Percentiles rank a stretch among this genome's conserved stretches.
Conservation (phyloP, 805 yeast genomes). For the Metschnikowia aberdeeniae region DNA sequence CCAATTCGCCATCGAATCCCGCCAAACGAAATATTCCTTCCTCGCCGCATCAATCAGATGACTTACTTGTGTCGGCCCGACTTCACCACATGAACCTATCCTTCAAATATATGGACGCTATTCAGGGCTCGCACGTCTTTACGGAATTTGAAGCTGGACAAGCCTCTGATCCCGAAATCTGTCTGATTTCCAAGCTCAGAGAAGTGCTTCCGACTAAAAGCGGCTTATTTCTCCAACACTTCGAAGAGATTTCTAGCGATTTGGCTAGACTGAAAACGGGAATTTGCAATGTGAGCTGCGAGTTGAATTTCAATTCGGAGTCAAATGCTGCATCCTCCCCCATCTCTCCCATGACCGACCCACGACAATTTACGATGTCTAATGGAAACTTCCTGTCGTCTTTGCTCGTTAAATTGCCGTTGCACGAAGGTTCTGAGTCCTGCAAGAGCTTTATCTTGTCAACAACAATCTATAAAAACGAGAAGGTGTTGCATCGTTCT, state of each 20-base stretch:
- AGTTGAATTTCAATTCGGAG: slow-evolving; percentile 8
- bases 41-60: not conserved
- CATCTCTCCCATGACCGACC: slow-evolving; percentile 13
- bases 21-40: not conserved
- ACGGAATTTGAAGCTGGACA: slow-evolving; percentile 2
- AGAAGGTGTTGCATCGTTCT: slow-evolving; percentile 19
- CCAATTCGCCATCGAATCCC: not conserved
- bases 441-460: slow-evolving; percentile 26
- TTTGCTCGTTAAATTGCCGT: slow-evolving; percentile 6
- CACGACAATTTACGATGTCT: slow-evolving; percentile 10
- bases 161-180: not conserved
- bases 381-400: slow-evolving; percentile 16
- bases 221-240: slow-evolving; percentile 6
- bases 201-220: slow-evolving; percentile 6
- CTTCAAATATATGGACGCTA: slow-evolving; percentile 9
- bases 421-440: slow-evolving; percentile 5
- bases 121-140: slow-evolving; percentile 10
- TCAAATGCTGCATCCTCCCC: slow-evolving; percentile 11
- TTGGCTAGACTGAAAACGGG: slow-evolving; percentile 8
- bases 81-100: slow-evolving; percentile 12
- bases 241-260: slow-evolving; percentile 4
- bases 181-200: not conserved
- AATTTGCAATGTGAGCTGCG: slow-evolving; percentile 10
- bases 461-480: slow-evolving; percentile 20
- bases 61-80: not conserved